Conservation (phyloP, 2,329 filamentous ascomycete species). For the Drechslerella coelobrocha region DNA sequence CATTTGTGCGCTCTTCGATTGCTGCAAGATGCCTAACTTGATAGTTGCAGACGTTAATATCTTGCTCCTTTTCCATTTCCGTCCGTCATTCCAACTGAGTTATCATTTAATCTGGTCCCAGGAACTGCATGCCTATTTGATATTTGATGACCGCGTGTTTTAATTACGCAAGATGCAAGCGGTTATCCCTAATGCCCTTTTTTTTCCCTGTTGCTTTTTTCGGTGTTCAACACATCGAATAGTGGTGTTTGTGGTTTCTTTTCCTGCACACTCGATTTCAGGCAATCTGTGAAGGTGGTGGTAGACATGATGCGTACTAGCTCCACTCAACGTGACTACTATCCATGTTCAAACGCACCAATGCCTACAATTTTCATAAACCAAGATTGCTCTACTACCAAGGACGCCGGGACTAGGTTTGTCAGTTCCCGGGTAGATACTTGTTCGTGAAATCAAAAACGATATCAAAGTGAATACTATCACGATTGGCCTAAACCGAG, state of each 20-base stretch:
- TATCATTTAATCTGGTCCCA: not conserved
- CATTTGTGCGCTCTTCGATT: not conserved
- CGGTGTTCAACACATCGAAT: conserved; percentile 23
- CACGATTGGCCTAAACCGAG: not conserved
- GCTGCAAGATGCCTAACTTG: conserved; percentile 23
- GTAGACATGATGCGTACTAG: not conserved
- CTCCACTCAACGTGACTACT: not conserved
- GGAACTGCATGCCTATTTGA: not conserved
- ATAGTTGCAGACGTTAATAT: conserved; percentile 25
- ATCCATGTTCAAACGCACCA: not conserved
- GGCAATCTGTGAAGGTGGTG: not conserved
- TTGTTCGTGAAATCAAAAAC: no score
- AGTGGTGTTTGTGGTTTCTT: conserved; percentile 10
- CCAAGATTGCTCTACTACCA: not conserved
- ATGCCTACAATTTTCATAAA: not conserved
- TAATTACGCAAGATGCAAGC: not conserved
- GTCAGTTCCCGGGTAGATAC: no score
- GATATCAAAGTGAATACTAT: no score
- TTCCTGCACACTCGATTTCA: not conserved
- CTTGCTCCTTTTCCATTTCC: conserved; percentile 12
- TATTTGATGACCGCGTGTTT: not conserved
- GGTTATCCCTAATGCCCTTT: not conserved
- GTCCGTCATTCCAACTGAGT: not conserved
- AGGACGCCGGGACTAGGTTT: not conserved
- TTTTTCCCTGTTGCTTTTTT: conserved; percentile 13